phyloP scores from a whole-genome alignment of 306 rosid species.

The Pyrus pyrifolia region DNA sequence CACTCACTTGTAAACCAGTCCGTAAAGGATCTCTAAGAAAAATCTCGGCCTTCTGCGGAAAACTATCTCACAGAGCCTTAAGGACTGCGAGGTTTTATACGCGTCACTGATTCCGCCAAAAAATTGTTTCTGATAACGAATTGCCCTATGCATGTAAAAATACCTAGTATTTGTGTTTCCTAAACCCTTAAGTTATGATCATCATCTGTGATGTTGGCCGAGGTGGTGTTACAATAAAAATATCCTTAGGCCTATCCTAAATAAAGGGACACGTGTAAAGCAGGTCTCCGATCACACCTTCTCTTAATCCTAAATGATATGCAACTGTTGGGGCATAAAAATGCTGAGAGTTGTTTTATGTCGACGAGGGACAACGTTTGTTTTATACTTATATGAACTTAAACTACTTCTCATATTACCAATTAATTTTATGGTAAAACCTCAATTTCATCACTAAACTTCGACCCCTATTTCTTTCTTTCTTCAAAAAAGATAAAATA shows the following conservation, averaged over 20 bases:
- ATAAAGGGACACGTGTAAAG: not conserved
- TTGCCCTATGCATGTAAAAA: not conserved
- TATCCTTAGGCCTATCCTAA: not conserved
- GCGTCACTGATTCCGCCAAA: not conserved
- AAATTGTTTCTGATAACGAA: not conserved
- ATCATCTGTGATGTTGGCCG: not conserved
- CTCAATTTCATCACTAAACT: too few species aligned
- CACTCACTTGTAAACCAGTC: constrained; percentile 6
- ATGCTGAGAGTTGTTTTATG: too few species aligned
- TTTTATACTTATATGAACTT: too few species aligned
- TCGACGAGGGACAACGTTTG: too few species aligned
- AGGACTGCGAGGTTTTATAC: constrained; percentile 1
- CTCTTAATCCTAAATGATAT: not conserved
- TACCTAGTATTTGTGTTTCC: not conserved
- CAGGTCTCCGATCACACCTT: too few species aligned
- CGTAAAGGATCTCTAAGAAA: not conserved
- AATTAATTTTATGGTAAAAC: too few species aligned
- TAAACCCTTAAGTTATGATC: not conserved
- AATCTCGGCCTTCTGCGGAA: not conserved
- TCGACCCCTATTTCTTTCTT: too few species aligned
- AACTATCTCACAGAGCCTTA: not conserved
- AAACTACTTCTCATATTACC: too few species aligned
- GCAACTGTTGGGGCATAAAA: too few species aligned
- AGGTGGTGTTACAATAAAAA: not conserved
- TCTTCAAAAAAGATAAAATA: too few species aligned